Conservation (phyloP, 768 basidiomycete genomes). For the Pleurotus tuber-regium region DNA sequence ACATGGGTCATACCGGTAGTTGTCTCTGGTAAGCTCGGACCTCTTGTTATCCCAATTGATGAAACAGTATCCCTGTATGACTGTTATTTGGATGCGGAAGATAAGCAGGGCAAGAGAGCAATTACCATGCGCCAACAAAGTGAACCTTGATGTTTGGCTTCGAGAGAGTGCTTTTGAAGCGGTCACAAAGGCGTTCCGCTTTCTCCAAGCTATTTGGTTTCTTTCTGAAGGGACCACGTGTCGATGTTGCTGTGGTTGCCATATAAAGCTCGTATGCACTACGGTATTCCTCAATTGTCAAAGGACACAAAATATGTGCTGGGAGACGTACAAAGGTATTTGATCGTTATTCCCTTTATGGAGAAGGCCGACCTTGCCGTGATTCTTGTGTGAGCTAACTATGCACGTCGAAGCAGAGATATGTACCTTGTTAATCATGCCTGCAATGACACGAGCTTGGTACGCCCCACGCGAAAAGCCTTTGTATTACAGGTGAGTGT, state of each 20-base stretch:
- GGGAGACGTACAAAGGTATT: constrained; percentile 2
- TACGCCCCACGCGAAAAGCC: constrained; percentile 48
- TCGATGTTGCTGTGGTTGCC: neutral
- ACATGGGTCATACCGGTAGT: constrained; percentile 21
- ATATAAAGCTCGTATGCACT: neutral
- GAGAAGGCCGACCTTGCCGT: constrained; percentile 15
- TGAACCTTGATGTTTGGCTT: constrained; percentile 26
- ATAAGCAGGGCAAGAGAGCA: neutral
- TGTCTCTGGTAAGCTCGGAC: constrained; percentile 27
- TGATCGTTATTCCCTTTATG: constrained; percentile 1
- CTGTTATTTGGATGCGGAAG: neutral
- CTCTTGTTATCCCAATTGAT: constrained; percentile 33
- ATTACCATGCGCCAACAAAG: constrained; percentile 40
- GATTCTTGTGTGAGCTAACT: neutral
- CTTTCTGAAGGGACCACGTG: no score
- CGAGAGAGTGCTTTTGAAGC: neutral
- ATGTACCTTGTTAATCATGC: constrained; percentile 39
- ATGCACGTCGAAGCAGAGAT: neutral
- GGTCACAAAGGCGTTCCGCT: constrained; percentile 15
- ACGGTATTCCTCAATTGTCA: neutral
- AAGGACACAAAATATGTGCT: neutral
- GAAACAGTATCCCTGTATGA: constrained; percentile 42
- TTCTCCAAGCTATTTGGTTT: neutral
- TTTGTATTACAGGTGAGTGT: constrained; percentile 13
- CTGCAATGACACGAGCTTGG: constrained; percentile 40